A percentile compares a stretch with the other conserved stretches of the same genome.
These are phyloP conservation scores for Spathaspora arborariae DNA, from an alignment of 805 yeast genomes.

Conservation along the genomic window DNA sequence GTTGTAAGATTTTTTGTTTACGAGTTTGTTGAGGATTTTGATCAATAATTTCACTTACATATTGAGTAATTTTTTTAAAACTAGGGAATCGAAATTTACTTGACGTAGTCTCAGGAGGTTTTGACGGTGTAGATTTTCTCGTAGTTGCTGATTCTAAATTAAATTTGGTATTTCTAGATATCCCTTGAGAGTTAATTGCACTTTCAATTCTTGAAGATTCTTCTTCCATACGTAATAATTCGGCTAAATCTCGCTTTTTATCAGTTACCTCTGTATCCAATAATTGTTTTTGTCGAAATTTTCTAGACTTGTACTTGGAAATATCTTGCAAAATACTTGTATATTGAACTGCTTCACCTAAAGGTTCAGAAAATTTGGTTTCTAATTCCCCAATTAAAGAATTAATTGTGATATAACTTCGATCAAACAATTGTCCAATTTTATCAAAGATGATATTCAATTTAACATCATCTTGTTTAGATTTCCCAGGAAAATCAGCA, in stretches of 20 bases:
- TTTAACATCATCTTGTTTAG: conserved; percentile 23
- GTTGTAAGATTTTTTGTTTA: conserved; percentile 46
- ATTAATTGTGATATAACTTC: conserved; percentile 51
- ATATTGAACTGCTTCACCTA: conserved; percentile 68
- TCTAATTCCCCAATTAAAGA: conserved; percentile 50
- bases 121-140: conserved; percentile 2
- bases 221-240: conserved; percentile 25
- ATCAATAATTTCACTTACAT: conserved; percentile 55
- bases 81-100: conserved; percentile 52
- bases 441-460: conserved; percentile 53
- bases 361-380: conserved; percentile 61
- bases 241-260: conserved; percentile 28
- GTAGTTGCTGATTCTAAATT: conserved; percentile 12
- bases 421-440: conserved; percentile 83
- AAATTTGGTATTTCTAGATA: conserved; percentile 19
- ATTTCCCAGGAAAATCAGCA: conserved; percentile 27
- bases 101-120: conserved; percentile 9
- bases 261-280: conserved; percentile 30
- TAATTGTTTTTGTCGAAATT: conserved; percentile 28
- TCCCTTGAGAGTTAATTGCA: conserved; percentile 17
- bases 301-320: conserved; percentile 50
- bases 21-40: conserved; percentile 65
- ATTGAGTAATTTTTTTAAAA: conserved; percentile 46
- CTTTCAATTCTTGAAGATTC: conserved; percentile 26
- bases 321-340: conserved; percentile 56